Base-by-base conservation (phyloP, 768 basidiomycete genomes). In the Suillus subluteus region DNA sequence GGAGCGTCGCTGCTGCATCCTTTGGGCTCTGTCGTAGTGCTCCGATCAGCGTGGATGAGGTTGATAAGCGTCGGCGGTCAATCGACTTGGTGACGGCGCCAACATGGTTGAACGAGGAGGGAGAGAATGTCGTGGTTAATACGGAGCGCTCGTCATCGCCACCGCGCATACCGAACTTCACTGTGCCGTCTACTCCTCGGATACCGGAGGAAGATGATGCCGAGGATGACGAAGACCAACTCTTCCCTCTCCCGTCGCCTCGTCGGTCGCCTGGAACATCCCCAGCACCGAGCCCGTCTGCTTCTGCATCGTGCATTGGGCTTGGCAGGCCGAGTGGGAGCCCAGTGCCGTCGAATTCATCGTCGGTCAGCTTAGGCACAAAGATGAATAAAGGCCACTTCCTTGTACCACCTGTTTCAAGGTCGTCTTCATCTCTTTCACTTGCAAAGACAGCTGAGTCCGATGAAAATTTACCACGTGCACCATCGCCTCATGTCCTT, bases 241-340 rank as follows among this genome's bases (percentile, higher is more conserved):
- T 89, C 1, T 88, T 87, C 72, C 86, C 86, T 1, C 79, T 89
- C 26, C 88, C 88, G 11, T 86, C 87, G 2, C 87, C 88, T 8
- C 79, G 83, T 54, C 83, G 88, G 11, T 82, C 85, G 0, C 88
- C 88, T 1, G 77, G 71, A n/a, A 67, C 72, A 2, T 84, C 83
- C 1, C 81, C 82, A 0, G 59, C 69, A 2, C 74, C 79, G 0
- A 85, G 77, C 32, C 74, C 79, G 1, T 64, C 66, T 2, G 74
- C 72, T n/a, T 80, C 79, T 2, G 12, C 66, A 8, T 78, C 74
- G 2, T 78, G 74, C 3, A 69, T 76, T 35, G 62, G 48, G 46
- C 62, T 58, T 23, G 4, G 63, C 12, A 71, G 58, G 11, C 48
- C 38, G n/a, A 38, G 48, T 35, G 26, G 46, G 56, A 68, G 73